phyloP scores from a whole-genome alignment of 2,329 filamentous ascomycete genomes.

The Grosmannia clavigera region DNA sequence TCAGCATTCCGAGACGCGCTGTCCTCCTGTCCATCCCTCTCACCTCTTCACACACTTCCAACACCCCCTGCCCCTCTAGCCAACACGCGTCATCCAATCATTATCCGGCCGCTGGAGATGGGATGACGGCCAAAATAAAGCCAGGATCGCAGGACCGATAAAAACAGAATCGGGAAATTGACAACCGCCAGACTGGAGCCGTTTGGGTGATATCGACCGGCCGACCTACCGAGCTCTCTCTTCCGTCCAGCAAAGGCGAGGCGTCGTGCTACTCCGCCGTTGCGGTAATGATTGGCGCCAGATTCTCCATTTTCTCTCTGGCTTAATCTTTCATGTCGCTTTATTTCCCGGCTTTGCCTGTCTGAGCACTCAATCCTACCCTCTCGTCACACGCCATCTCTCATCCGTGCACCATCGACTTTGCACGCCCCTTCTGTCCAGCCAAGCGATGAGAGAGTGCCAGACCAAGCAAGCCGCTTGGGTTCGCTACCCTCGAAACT shows the following conservation, averaged over 20 bases:
- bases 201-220: background rate
- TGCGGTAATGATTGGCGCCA: background rate
- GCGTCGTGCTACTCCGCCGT: background rate
- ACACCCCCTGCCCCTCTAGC: background rate
- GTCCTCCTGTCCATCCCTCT: background rate
- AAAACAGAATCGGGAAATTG: background rate
- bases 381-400: background rate
- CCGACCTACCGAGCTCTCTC: background rate
- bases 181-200: background rate
- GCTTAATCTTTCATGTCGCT: background rate
- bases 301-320: background rate
- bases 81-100: background rate
- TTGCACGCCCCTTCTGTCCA: background rate
- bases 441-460: background rate
- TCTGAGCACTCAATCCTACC: slow-evolving; percentile 1
- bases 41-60: background rate
- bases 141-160: background rate
- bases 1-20: background rate
- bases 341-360: background rate
- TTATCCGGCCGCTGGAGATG: background rate
- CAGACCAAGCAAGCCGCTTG: background rate
- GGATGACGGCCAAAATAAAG: background rate
- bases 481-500: background rate
- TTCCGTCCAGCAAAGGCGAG: background rate
- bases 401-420: background rate